Evolutionary conservation across 371 early-diverging fungal genomes (phyloP).

Genomic region (Caulochytrium protostelioides): DNA sequence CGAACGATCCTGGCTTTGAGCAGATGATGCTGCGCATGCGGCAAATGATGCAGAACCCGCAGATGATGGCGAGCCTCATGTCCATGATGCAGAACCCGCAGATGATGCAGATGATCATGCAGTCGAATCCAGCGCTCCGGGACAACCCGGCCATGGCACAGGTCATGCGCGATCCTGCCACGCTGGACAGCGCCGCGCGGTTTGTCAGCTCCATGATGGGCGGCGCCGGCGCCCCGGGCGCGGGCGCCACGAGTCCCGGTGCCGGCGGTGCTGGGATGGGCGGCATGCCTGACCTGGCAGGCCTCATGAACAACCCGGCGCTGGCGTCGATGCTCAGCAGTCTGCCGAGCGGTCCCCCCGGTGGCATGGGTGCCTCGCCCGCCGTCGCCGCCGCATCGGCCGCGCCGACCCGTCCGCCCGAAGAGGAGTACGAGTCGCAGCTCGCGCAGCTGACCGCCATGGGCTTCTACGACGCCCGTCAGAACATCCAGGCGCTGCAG

Average conservation of each 20-base stretch:
- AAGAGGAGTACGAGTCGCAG: slow-evolving; percentile 73
- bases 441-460: slow-evolving; percentile 84
- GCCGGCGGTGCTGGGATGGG: slow-evolving; percentile 16
- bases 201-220: too few relatives aligned
- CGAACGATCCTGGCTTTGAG: too few relatives aligned
- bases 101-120: too few relatives aligned
- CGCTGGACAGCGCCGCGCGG: neutral
- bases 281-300: slow-evolving; percentile 37
- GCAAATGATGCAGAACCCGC: too few relatives aligned
- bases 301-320: slow-evolving; percentile 62
- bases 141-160: too few relatives aligned
- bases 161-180: neutral
- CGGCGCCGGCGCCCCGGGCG: neutral
- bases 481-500: slow-evolving; percentile 71
- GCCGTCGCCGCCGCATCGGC: slow-evolving; percentile 19
- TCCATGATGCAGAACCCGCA: too few relatives aligned
- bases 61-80: too few relatives aligned
- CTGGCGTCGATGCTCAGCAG: slow-evolving; percentile 34
- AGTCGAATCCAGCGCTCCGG: too few relatives aligned
- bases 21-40: too few relatives aligned
- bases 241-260: too few relatives aligned
- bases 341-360: neutral
- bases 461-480: slow-evolving; percentile 79
- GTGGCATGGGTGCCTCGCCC: slow-evolving; percentile 17
- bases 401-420: slow-evolving; percentile 9